Base-by-base conservation (phyloP, 2,329 filamentous ascomycete species). In the Exophiala alcalophila region DNA sequence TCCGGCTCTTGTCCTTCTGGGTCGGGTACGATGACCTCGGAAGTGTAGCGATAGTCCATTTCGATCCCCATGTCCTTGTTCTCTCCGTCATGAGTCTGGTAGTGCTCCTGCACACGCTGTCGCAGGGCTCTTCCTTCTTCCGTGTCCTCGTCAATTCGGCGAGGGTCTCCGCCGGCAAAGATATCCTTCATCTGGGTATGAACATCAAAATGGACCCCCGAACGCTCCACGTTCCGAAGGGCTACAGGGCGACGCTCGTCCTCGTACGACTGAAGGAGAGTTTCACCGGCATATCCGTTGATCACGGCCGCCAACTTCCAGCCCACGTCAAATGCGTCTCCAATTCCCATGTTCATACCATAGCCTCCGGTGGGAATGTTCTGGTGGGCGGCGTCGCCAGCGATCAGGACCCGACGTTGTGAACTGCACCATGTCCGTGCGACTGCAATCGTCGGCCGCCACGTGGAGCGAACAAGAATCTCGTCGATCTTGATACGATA, bases 301-400 rank as follows among this genome's bases (percentile, higher is more conserved):
- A 74, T 55, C 3, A 70, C 71, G 1, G 67, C 61, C 0, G 70
- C 66, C 2, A 79, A 61, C 51, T 78, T 78, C 75, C 76, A 80
- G 15, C 69, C 71, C 0, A 79, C 61, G 43, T 78, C 77, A 19
- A 72, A 64, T 1, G 73, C 69, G 41, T 79, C 76, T n/a, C 72
- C 70, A 15, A 80, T 67, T 0, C 75, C 74, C 0, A 72, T 73
- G 53, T 80, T 79, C 73, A 80, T 76, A 1, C 77, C 77, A 53
- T 78, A 76, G 0, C 74, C 77, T 1, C 74, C 77, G 0, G 71
- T 69, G 0, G 74, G 74, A 27, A 66, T 74, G 49, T 80, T 74
- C n/a, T 76, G 75, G 45, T 80, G 76, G 1, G 73, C 74, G 4
- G 76, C 74, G 40, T 81, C 77, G 8, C 77, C 76, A 1, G 72